Conservation (phyloP, 495 filamentous ascomycete genomes). For the Daldinia childiae region DNA sequence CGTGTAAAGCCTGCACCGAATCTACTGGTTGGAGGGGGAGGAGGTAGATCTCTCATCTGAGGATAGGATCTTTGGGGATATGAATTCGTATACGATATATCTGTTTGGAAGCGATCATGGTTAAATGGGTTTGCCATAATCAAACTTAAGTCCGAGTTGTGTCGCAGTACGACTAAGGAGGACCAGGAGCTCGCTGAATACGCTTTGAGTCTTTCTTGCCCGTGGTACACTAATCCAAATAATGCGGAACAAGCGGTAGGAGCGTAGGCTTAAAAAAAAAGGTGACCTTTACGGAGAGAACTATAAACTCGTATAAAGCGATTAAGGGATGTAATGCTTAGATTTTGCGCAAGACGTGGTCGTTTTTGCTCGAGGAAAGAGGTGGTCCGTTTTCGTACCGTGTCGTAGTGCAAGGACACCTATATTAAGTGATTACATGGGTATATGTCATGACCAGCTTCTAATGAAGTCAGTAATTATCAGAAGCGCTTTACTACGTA, state of each 20-base stretch:
- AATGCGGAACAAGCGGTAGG: constrained; percentile 19
- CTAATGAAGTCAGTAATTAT: neutral
- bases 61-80: constrained; percentile 46
- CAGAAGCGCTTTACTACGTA: constrained; percentile 6
- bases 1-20: constrained; percentile 53
- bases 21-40: constrained; percentile 84
- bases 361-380: constrained; percentile 5
- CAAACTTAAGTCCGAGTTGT: constrained; percentile 7
- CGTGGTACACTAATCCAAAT: constrained; percentile 10
- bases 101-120: constrained; percentile 45
- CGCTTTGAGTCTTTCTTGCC: constrained; percentile 13
- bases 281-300: neutral
- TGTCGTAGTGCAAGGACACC: constrained; percentile 10
- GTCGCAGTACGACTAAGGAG: constrained; percentile 8
- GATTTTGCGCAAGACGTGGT: constrained; percentile 7
- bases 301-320: neutral
- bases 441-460: constrained; percentile 16
- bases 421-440: constrained; percentile 15
- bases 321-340: neutral
- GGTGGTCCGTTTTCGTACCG: constrained; percentile 15
- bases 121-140: constrained; percentile 48
- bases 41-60: constrained; percentile 63
- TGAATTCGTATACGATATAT: constrained; percentile 42
- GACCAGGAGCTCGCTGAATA: constrained; percentile 11
- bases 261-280: neutral